Evolutionary conservation across 225 moss, liverwort and hornwort genomes (phyloP).

Genomic region (Marchantia paleacea): DNA sequence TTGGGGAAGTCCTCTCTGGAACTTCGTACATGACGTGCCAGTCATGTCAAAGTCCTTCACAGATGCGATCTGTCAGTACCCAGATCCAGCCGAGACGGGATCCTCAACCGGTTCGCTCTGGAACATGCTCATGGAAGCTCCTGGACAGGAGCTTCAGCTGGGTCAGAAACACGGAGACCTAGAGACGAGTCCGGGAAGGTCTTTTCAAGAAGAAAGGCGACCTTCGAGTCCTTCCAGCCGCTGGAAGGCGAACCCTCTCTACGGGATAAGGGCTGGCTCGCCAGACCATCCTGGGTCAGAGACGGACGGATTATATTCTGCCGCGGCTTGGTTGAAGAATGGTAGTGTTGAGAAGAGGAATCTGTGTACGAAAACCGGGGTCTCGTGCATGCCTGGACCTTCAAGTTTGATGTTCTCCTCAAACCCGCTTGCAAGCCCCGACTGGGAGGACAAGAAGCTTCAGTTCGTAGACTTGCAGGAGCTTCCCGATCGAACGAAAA

Average conservation of each 20-base stretch:
- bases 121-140: background rate
- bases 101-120: background rate
- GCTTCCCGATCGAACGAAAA: background rate
- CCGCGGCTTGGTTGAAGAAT: background rate
- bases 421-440: background rate
- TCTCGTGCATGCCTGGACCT: background rate
- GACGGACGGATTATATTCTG: background rate
- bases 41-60: too few relatives aligned
- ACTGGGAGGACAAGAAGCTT: background rate
- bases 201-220: background rate
- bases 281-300: background rate
- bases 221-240: background rate
- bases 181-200: background rate
- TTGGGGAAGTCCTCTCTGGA: slow-evolving; percentile 12
- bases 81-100: background rate
- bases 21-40: background rate
- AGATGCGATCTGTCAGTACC: slow-evolving; percentile 15
- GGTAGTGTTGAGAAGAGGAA: background rate
- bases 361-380: background rate
- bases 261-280: background rate
- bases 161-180: background rate
- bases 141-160: background rate
- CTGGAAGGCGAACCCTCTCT: background rate
- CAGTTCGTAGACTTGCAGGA: background rate
- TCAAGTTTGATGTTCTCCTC: background rate